Percentiles rank a stretch among this genome's conserved stretches.
These are phyloP conservation scores for Apostasia ramifera DNA, from an alignment of 106 monocot species.

Conservation along the genomic window DNA sequence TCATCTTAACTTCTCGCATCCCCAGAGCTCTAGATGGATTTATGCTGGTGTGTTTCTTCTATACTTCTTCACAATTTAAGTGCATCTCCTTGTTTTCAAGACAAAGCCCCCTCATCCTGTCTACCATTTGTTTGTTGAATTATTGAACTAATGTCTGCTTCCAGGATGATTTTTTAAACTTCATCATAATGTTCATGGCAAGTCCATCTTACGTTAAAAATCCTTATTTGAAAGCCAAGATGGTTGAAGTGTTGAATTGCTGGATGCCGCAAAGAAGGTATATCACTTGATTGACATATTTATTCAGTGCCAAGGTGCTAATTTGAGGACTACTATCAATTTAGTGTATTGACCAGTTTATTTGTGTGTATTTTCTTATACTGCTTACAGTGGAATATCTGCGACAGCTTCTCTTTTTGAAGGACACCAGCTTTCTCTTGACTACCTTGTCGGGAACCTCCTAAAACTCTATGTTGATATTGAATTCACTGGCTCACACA, in stretches of 20 bases:
- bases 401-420: conserved; percentile 80
- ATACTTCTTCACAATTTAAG: neutral
- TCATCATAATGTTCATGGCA: conserved; percentile 99
- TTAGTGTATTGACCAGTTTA: neutral
- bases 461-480: conserved; percentile 97
- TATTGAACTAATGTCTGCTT: conserved; percentile 6
- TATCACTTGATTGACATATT: neutral
- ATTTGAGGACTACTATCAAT: neutral
- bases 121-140: neutral
- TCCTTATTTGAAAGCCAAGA: conserved; percentile 92
- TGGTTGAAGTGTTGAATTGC: conserved; percentile 98
- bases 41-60: conserved; percentile 41
- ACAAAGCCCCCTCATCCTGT: neutral
- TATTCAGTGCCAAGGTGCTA: neutral
- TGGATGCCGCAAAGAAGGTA: conserved; percentile 94
- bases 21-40: conserved; percentile 86
- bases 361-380: neutral
- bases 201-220: conserved; percentile 85
- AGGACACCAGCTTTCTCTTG: conserved; percentile 85
- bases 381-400: conserved; percentile 56
- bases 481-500: conserved; percentile 97
- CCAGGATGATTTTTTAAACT: conserved; percentile 97
- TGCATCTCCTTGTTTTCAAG: neutral
- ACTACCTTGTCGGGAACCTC: conserved; percentile 84
- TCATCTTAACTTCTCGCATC: conserved; percentile 80